These are phyloP conservation scores for Guyanaporus albipodus DNA, from an alignment of 768 basidiomycete genomes.

Conservation along the genomic window DNA sequence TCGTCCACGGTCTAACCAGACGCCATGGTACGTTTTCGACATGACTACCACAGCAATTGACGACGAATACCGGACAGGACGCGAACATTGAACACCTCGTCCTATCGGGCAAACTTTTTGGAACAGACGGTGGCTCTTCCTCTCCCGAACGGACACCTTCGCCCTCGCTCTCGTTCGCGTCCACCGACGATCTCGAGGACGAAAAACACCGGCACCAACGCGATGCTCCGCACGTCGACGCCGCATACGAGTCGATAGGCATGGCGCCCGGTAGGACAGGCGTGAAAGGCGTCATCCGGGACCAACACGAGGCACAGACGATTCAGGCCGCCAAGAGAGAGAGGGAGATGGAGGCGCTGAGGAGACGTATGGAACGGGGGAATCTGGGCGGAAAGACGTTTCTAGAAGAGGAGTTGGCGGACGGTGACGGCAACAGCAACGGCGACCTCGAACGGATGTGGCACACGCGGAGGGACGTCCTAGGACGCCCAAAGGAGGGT, in stretches of 20 bases:
- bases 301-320: conserved; percentile 64
- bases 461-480: conserved; percentile 36
- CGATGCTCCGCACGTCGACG: conserved; percentile 35
- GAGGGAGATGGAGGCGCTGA: conserved; percentile 49
- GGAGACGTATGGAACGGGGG: conserved; percentile 58
- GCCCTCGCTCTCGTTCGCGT: conserved; percentile 33
- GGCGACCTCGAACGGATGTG: too few species aligned
- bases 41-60: not conserved
- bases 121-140: conserved; percentile 46
- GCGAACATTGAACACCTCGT: conserved; percentile 66
- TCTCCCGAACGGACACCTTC: conserved; percentile 67
- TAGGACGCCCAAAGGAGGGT: conserved; percentile 49
- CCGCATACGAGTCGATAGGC: conserved; percentile 58
- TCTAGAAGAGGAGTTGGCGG: conserved; percentile 72
- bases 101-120: conserved; percentile 76
- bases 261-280: conserved; percentile 86
- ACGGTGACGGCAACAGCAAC: too few species aligned
- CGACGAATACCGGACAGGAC: conserved; percentile 20
- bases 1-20: not conserved
- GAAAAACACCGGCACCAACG: conserved; percentile 39
- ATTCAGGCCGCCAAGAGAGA: conserved; percentile 50
- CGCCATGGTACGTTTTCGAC: conserved; percentile 15
- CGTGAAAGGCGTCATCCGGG: conserved; percentile 85
- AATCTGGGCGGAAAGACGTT: conserved; percentile 67
- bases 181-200: conserved; percentile 35